Base-by-base conservation (phyloP, 208 protist genomes). In the Acanthamoeba culbertsoni region DNA sequence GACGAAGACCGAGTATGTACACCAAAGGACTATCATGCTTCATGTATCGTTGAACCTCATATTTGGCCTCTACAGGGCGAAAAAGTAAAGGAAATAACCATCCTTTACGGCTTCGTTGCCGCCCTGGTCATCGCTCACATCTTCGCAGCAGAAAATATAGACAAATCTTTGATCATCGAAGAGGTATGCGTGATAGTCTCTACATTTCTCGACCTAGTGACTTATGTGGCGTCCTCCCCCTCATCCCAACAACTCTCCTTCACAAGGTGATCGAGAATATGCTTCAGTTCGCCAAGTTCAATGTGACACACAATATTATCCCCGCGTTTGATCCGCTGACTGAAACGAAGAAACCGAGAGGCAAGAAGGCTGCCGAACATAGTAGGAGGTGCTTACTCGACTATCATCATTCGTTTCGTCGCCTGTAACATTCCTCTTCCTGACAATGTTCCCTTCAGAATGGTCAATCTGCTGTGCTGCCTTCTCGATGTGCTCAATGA, bases 401-500 rank as follows among this genome's bases (percentile, higher is more conserved):
- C 20, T 26, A 62, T 20, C 55, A 55, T 45, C 28, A 12, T 48
- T 26, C 5, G 6, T 48, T 79, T n/a, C 20, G 20, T 79, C n/a
- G 31, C 42, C 8, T 5, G 20, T 79, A 79, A 79, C 26, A 18
- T 65, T 89, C 40, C 6, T 14, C 33, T 7, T 16, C 18, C 73
- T 84, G 20, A 84, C 35, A 42, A 12, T 84, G 37, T 84, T 37
- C 16, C 10, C 10, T 16, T 33, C 42, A 91, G 84, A 14, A 18
- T 92, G 20, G 43, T 92, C 20, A 75, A 23, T 16, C 31, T 62
- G 37, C 28, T 51, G 4, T 79, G 86, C 86, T 77, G 46, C 28
- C 37, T 35, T 18, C 63, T 92, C 43, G 86, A 92, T 48, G 42
- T 77, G 14, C 35, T 92, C 20, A 92, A 92, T 75, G 86, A 92